Evolutionary conservation across 345 rosid genomes (phyloP), one percentile per base, ranked within the genome.

Genomic region (Lepidium aucheri): DNA sequence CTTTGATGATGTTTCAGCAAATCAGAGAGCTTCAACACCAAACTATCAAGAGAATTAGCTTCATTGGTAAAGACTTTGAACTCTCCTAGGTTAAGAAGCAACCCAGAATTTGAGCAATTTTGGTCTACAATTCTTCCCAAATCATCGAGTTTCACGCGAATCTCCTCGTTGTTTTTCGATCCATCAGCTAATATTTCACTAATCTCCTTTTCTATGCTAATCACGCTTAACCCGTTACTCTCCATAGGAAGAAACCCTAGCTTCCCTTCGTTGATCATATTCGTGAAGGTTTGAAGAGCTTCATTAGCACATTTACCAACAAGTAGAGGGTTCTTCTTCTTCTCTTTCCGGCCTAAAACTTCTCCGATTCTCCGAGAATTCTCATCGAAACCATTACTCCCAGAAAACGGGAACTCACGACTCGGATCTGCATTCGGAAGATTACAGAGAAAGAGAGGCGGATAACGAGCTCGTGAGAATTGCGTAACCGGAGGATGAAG

Each of bases 11-110:
- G 39, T 73, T 76, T 73, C 79, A 82, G 33, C 60, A 86, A 76
- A 26, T 56, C 56, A 8, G 85, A 60, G 66, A 86, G 71, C 62
- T 79, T 76, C 45, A 40, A 28, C 17, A 84, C 85, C 61, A 84
- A 32, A 35, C 20, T 60, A 41, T 76, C 70, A 58, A 65, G 56
- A 33, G 53, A 64, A 50, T 72, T 72, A 59, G 52, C 59, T 60
- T 77, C 80, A 41, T 7, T 62, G 4, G 74, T 68, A 11, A 74
- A 75, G 7, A 54, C 69, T 69, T 78, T 74, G 45, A 86, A 44
- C 9, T 86, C 92, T 36, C 92, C 92, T 13, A 84, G 50, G 65
- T 77, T 84, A 76, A 84, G 57, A 34, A 84, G 46, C 53, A 76
- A 15, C 10, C 82, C 85, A 0, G 79, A 67, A 10, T 68, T 77